Percentiles rank a stretch among this genome's conserved stretches.
Conservation (phyloP, 2,329 filamentous ascomycete genomes). For the Aspergillus versicolor region DNA sequence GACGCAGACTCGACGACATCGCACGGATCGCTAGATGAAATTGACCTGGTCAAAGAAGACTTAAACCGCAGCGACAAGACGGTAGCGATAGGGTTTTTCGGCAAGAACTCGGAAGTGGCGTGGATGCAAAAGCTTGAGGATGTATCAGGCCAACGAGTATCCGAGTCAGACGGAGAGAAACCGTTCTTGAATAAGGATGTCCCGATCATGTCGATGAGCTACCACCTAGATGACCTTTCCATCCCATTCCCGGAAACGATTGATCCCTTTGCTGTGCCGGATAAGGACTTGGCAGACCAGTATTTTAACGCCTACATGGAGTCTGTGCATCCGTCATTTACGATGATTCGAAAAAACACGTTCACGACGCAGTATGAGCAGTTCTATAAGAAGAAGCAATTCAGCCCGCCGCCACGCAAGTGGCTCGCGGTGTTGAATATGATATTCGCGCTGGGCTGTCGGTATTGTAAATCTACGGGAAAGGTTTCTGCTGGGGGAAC, state of each 20-base stretch:
- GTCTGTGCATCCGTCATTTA: conserved; percentile 41
- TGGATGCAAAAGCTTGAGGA: conserved; percentile 43
- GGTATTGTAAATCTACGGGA: conserved; percentile 36
- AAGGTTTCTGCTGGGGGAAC: conserved; percentile 20
- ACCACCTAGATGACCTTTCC: conserved; percentile 41
- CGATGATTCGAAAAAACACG: conserved; percentile 37
- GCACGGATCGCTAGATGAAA: conserved; percentile 39
- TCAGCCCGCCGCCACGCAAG: conserved; percentile 30
- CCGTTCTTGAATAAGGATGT: conserved; percentile 11
- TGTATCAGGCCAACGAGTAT: conserved; percentile 24
- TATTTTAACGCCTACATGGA: conserved; percentile 41
- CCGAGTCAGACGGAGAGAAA: conserved; percentile 1
- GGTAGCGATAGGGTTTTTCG: conserved; percentile 40
- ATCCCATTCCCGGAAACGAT: conserved; percentile 35
- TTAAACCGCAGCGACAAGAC: conserved; percentile 37
- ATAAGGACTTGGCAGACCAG: conserved; percentile 35
- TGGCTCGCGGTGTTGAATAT: conserved; percentile 48
- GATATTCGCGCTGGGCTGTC: conserved; percentile 47
- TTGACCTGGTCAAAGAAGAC: conserved; percentile 45
- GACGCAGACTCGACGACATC: conserved; percentile 24
- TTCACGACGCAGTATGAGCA: conserved; percentile 41
- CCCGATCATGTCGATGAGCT: conserved; percentile 32
- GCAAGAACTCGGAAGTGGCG: conserved; percentile 45
- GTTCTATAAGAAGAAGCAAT: conserved; percentile 26
- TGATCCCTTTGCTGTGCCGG: conserved; percentile 38